These are phyloP conservation scores for Nicotiana otophora DNA, from an alignment of 257 asterid genomes.

Conservation along the genomic window DNA sequence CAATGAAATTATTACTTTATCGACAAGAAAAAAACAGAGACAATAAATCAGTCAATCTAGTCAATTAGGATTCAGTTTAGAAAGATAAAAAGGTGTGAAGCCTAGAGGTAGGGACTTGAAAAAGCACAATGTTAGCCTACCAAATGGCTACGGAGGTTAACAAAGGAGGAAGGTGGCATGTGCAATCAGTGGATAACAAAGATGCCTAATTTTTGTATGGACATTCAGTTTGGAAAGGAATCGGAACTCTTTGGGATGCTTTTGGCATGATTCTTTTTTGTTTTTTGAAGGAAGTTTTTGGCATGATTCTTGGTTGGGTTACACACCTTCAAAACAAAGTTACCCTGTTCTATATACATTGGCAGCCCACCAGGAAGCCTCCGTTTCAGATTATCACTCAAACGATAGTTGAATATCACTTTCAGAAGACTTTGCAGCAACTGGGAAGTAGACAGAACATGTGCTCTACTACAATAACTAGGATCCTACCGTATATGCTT, in stretches of 20 bases:
- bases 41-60: not conserved
- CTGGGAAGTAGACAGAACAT: not conserved
- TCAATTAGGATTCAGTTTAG: not conserved
- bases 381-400: not conserved
- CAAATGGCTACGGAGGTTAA: not conserved
- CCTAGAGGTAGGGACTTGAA: not conserved
- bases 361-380: not conserved
- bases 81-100: not conserved
- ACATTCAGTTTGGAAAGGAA: not conserved
- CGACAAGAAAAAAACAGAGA: not conserved
- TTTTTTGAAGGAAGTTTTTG: not conserved
- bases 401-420: not conserved
- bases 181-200: not conserved
- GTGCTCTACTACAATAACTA: not conserved
- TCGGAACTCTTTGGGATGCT: not conserved
- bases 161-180: not conserved
- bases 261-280: not conserved
- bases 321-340: not conserved
- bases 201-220: not conserved
- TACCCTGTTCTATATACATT: not conserved
- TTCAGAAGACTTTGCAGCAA: not conserved
- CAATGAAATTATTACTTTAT: no score
- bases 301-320: not conserved
- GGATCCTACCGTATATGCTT: not conserved
- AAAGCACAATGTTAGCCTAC: not conserved